Evolutionary conservation across 108 stramenopile species (phyloP).

Genomic region (Nannochloropsis granulata): DNA sequence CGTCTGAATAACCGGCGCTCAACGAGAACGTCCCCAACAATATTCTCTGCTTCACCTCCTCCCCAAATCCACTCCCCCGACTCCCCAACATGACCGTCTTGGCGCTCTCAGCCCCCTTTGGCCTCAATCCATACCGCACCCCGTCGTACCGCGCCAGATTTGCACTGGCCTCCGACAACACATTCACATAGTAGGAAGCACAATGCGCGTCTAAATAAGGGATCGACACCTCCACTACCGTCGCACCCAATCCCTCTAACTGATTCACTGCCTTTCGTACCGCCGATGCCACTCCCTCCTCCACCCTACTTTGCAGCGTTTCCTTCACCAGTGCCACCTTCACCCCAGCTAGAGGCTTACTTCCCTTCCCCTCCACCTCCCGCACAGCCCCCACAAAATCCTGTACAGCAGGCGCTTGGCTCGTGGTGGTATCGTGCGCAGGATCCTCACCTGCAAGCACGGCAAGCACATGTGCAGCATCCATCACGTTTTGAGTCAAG

Average conservation of each 20-base stretch:
- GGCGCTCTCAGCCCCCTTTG: constrained; percentile 10
- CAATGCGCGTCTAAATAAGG: constrained; percentile 51
- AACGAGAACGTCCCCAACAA: constrained; percentile 29
- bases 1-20: constrained; percentile 25
- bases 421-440: neutral
- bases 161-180: constrained; percentile 86
- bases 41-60: constrained; percentile 35
- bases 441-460: constrained; percentile 10
- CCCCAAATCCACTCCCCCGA: constrained; percentile 20
- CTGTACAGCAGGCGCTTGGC: neutral
- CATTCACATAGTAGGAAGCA: constrained; percentile 84
- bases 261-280: constrained; percentile 4
- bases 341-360: neutral
- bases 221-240: constrained; percentile 38
- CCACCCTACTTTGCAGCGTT: neutral
- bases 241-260: constrained; percentile 8
- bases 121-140: constrained; percentile 59
- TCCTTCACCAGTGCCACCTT: neutral
- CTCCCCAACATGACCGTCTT: constrained; percentile 22
- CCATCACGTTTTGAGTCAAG: constrained; percentile 28
- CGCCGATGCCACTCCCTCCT: neutral
- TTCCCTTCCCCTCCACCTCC: neutral
- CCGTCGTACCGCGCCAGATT: constrained; percentile 93
- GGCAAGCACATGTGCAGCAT: constrained; percentile 4
- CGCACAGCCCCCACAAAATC: neutral